Conservation (phyloP, 2,329 filamentous ascomycete species). For the Colletotrichum simmondsii region DNA sequence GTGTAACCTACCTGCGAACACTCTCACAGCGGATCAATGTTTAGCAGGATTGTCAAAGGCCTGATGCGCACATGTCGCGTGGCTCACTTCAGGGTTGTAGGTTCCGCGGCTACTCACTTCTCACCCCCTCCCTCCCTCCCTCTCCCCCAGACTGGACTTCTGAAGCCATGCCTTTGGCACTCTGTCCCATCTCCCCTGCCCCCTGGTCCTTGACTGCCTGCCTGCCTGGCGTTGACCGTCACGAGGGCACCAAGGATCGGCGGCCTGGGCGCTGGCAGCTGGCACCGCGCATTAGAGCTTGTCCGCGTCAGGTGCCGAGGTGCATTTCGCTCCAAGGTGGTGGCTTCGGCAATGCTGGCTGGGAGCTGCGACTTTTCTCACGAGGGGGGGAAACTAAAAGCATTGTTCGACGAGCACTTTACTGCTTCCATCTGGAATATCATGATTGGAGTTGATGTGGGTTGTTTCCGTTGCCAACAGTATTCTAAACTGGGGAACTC, state of each 20-base stretch:
- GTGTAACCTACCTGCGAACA: background rate
- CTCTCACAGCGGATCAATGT: background rate
- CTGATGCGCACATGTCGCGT: conserved; percentile 22
- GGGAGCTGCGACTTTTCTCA: background rate
- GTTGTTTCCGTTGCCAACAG: background rate
- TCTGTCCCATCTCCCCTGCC: background rate
- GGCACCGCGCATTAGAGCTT: conserved; percentile 1
- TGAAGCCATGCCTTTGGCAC: too few relatives aligned
- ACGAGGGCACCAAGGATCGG: conserved; percentile 24
- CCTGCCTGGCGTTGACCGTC: conserved; percentile 17
- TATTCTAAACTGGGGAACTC: background rate
- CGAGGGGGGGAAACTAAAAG: too few relatives aligned
- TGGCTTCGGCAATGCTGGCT: background rate
- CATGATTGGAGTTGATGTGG: background rate
- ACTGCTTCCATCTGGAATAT: background rate
- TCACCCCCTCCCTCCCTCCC: background rate
- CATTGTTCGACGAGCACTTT: too few relatives aligned
- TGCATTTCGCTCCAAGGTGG: background rate
- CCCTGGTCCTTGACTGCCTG: background rate
- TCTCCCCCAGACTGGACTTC: too few relatives aligned
- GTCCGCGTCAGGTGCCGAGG: conserved; percentile 24
- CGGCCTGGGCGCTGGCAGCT: conserved; percentile 26
- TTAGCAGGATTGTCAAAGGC: conserved; percentile 3
- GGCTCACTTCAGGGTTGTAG: conserved; percentile 1
- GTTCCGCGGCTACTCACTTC: conserved; percentile 2